phyloP scores from a whole-genome alignment of 768 basidiomycete genomes.

The Kwoniella bestiolae region DNA sequence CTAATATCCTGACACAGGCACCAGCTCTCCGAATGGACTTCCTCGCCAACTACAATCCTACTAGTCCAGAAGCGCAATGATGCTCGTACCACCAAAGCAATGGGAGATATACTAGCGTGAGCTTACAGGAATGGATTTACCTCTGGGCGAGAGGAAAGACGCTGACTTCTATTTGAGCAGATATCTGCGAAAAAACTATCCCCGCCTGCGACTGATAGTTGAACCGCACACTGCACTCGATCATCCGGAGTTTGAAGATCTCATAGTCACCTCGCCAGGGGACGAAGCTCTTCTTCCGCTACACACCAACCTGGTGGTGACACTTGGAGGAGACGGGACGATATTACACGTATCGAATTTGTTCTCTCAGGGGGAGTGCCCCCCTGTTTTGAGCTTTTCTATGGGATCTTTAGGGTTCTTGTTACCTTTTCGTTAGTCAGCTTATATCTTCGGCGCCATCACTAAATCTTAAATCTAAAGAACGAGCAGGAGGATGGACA shows the following conservation, averaged over 20 bases:
- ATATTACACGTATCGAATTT: conserved; percentile 90
- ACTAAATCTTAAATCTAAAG: background rate
- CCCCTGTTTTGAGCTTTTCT: conserved; percentile 86
- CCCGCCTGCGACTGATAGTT: conserved; percentile 37
- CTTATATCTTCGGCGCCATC: background rate
- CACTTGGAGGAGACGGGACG: conserved; percentile 92
- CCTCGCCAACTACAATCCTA: conserved; percentile 46
- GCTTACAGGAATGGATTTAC: conserved; percentile 14
- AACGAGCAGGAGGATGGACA: background rate
- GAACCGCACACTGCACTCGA: conserved; percentile 46
- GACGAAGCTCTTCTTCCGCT: conserved; percentile 33
- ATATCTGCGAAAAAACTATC: conserved; percentile 32
- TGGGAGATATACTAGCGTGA: conserved; percentile 43
- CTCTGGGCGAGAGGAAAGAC: background rate
- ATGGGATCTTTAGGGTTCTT: conserved; percentile 94
- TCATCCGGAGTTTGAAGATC: conserved; percentile 30
- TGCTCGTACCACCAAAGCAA: conserved; percentile 44
- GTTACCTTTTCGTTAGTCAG: conserved; percentile 82
- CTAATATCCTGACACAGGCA: conserved; percentile 30
- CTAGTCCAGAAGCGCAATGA: conserved; percentile 58
- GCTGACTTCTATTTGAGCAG: conserved; percentile 10
- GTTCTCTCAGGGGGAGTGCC: conserved; percentile 87
- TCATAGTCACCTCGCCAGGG: conserved; percentile 30
- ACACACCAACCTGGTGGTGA: conserved; percentile 80
- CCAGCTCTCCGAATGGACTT: conserved; percentile 39